Evolutionary conservation across 352 stramenopile species (phyloP).

Genomic region (Phytophthora cryptogea): DNA sequence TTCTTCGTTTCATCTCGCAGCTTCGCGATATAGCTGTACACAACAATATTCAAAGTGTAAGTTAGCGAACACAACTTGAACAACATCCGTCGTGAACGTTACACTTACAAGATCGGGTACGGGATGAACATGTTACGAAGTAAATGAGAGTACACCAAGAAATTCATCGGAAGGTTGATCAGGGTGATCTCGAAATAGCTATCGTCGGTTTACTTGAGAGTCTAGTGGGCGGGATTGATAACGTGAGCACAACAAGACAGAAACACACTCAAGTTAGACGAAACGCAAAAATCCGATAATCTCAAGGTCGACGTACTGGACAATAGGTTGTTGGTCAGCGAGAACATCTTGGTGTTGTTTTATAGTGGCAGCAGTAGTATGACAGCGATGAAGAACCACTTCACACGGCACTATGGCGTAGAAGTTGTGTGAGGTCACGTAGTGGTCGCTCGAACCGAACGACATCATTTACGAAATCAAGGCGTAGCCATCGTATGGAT

Average conservation of each 20-base stretch:
- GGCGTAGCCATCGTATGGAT: conserved; percentile 51
- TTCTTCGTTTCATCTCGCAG: conserved; percentile 56
- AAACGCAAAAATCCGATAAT: neutral
- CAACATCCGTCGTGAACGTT: neutral
- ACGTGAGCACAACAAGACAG: conserved; percentile 56
- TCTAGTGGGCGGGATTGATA: conserved; percentile 68
- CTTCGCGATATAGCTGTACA: conserved; percentile 52
- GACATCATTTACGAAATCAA: conserved; percentile 57
- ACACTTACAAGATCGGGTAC: conserved; percentile 77
- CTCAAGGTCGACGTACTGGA: conserved; percentile 50
- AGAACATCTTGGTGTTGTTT: conserved; percentile 88
- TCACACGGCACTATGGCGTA: conserved; percentile 73
- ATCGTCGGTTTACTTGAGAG: conserved; percentile 54
- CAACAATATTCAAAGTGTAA: neutral
- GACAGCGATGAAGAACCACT: conserved; percentile 69
- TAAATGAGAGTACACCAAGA: conserved; percentile 73
- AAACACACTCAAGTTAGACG: conserved; percentile 3
- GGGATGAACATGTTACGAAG: conserved; percentile 76
- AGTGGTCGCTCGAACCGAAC: conserved; percentile 66
- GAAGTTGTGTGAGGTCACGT: conserved; percentile 77
- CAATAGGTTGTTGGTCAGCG: conserved; percentile 82
- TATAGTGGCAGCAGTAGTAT: conserved; percentile 71
- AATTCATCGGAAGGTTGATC: conserved; percentile 76
- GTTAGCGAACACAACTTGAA: neutral
- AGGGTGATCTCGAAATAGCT: conserved; percentile 60